These are phyloP conservation scores for Leccinum truebloodii DNA, from an alignment of 768 basidiomycete species.

Conservation along the genomic window DNA sequence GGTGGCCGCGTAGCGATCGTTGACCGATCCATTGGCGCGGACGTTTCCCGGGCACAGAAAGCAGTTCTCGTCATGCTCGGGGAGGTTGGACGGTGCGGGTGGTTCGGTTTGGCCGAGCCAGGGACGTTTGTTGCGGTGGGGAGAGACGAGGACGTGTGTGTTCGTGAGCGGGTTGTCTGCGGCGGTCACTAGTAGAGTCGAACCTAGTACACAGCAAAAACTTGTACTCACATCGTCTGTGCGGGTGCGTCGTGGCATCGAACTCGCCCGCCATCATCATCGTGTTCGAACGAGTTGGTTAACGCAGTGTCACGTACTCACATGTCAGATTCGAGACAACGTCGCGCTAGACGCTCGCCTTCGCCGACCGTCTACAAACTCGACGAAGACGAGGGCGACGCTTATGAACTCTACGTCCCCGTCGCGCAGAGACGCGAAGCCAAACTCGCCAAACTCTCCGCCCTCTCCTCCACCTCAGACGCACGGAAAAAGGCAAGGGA, in stretches of 20 bases:
- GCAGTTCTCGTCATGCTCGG: constrained; percentile 68
- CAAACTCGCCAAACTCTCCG: constrained; percentile 74
- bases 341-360: constrained; percentile 54
- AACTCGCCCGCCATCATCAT: constrained; percentile 42
- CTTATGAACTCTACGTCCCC: constrained; percentile 85
- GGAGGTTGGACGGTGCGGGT: constrained; percentile 51
- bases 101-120: constrained; percentile 89
- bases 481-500: constrained; percentile 46
- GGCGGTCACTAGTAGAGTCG: neutral
- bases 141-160: constrained; percentile 80
- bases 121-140: constrained; percentile 87
- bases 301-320: neutral
- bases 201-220: neutral
- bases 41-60: constrained; percentile 88
- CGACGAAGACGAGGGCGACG: constrained; percentile 59
- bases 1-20: constrained; percentile 67
- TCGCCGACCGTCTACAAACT: constrained; percentile 60
- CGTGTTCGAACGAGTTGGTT: neutral
- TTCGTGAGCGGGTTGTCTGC: constrained; percentile 80
- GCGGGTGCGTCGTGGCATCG: constrained; percentile 63
- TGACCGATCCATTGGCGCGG: constrained; percentile 69
- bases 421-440: constrained; percentile 83
- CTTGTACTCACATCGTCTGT: constrained; percentile 60
- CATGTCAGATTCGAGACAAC: constrained; percentile 46
- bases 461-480: constrained; percentile 55